Evolutionary conservation across 768 basidiomycete species (phyloP).

Genomic region (Dentipellis fragilis): DNA sequence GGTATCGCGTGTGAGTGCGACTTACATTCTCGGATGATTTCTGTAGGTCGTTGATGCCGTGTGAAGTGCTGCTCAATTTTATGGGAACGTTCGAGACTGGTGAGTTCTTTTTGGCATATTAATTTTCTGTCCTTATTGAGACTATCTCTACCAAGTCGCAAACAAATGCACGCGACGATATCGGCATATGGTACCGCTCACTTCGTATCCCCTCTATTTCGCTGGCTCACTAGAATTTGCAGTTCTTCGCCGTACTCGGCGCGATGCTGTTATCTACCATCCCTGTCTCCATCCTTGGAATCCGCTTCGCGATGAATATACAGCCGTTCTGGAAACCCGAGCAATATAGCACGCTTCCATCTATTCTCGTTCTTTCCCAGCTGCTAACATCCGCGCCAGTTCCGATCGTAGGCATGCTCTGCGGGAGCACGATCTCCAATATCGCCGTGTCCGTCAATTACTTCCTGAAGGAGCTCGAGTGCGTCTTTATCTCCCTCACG

Average conservation of each 20-base stretch:
- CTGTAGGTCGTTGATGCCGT: background rate
- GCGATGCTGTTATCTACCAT: conserved; percentile 71
- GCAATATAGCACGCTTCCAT: conserved; percentile 48
- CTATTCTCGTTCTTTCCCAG: background rate
- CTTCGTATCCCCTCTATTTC: background rate
- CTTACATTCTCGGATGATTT: background rate
- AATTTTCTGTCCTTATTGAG: background rate
- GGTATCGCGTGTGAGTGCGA: conserved; percentile 56
- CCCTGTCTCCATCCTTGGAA: conserved; percentile 70
- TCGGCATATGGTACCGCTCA: conserved; percentile 52
- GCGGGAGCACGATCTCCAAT: conserved; percentile 68
- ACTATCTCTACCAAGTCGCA: conserved; percentile 35
- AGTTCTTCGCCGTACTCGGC: conserved; percentile 60
- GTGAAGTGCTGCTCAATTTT: conserved; percentile 55
- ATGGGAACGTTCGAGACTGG: conserved; percentile 74
- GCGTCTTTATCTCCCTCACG: conserved; percentile 16
- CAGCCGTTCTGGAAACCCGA: conserved; percentile 78
- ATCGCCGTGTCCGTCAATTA: conserved; percentile 62
- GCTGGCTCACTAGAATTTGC: background rate
- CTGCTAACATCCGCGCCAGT: conserved; percentile 31
- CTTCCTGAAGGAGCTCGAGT: conserved; percentile 73
- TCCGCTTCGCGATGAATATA: conserved; percentile 65
- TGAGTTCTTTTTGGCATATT: conserved; percentile 21
- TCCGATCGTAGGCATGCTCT: conserved; percentile 80
- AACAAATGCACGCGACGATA: conserved; percentile 74